Base-by-base conservation (phyloP, 2,329 filamentous ascomycete genomes). In the Akanthomyces muscarius region DNA sequence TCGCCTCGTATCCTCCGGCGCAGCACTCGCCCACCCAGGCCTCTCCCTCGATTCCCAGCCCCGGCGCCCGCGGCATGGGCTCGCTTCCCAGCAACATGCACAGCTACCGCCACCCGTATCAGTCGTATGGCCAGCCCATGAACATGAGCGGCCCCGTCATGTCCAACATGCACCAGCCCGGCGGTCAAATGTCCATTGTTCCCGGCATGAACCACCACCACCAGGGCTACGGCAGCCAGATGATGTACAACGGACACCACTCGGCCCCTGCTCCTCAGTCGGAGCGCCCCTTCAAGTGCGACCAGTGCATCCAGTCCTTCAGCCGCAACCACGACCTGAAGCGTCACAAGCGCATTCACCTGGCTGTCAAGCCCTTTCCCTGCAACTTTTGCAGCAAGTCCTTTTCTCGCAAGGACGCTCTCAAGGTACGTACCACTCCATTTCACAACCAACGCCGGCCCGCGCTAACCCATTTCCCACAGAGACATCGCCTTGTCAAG, bases 281-380 rank as follows among this genome's bases (percentile, higher is more conserved):
- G 63, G 94, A 98, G 69, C 86, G 94, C 5, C 95, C 95, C 0
- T 98, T 96, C 81, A 93, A 93, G 76, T 99, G 95, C 73, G 92
- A 98, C 69, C 85, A 90, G 72, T 99, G 95, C 71, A 86, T 90
- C 0, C 92, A 96, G 73, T 93, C 91, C 44, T 99, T 99, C 79
- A 98, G 96, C 75, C 84, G 95, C 5, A 98, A 98, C 68, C 95
- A 98, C 72, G 95, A 98, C 72, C 76, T 98, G 69, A 99, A 99
- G 78, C 85, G 95, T 58, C 95, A 99, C 75, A 97, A 97, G 81
- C 82, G 92, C 56, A 98, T 98, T 64, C 95, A 99, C 75, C 77
- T 98, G 63, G 91, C 92, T 0, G 91, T 98, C 47, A 99, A 99
- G 81, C 95, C 95, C 0, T 98, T 94, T 74, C 93, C 93, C 0